Evolutionary conservation across 2,329 filamentous ascomycete genomes (phyloP).

Genomic region (Talaromyces amestolkiae): DNA sequence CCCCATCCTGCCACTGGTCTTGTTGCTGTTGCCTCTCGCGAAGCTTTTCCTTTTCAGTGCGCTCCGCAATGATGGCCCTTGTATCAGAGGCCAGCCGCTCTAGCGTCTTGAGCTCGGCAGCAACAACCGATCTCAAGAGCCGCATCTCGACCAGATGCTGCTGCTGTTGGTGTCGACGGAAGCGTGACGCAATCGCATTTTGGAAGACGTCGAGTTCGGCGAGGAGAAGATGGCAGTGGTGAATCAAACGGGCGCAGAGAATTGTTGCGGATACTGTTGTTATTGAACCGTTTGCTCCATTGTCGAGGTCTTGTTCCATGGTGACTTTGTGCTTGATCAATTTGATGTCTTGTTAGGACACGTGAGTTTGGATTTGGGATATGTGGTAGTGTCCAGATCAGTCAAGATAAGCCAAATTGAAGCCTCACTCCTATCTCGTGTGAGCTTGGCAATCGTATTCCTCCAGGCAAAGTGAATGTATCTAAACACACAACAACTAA

Average conservation of each 20-base stretch:
- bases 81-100: conserved; percentile 41
- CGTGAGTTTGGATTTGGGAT: background rate
- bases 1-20: background rate
- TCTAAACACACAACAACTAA: background rate
- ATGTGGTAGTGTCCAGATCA: background rate
- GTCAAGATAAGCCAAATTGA: too few relatives aligned
- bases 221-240: conserved; percentile 43
- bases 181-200: conserved; percentile 37
- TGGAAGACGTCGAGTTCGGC: conserved; percentile 48
- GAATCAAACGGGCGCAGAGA: conserved; percentile 34
- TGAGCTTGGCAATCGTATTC: background rate
- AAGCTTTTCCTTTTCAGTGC: background rate
- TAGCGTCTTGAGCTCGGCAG: conserved; percentile 50
- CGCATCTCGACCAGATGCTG: conserved; percentile 47
- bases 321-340: background rate
- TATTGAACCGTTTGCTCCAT: background rate
- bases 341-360: background rate
- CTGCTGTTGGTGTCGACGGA: conserved; percentile 43
- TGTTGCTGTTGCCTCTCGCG: background rate
- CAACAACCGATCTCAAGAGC: conserved; percentile 48
- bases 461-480: background rate
- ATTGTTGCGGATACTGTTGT: background rate
- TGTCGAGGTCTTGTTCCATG: background rate
- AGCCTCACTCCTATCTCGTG: background rate
- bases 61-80: conserved; percentile 11